Percentiles rank a stretch among this genome's conserved stretches.
phyloP scores from a whole-genome alignment of 2,329 filamentous ascomycete species.

The Coniella lustricola region DNA sequence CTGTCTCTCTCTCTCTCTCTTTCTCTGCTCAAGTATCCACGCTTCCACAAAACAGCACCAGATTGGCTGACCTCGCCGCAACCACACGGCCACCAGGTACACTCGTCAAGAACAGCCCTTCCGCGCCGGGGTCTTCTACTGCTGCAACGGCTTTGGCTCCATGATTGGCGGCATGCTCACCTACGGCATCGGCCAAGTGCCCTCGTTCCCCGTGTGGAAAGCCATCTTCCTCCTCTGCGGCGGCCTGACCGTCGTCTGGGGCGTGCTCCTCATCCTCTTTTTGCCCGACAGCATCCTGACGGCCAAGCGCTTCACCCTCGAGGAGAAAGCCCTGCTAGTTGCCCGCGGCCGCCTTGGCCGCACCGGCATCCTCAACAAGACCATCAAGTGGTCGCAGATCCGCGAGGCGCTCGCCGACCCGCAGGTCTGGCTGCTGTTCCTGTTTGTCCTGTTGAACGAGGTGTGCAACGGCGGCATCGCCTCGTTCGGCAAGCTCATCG shows the following conservation, averaged over 20 bases:
- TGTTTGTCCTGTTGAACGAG: slow-evolving; percentile 45
- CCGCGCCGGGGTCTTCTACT: slow-evolving; percentile 37
- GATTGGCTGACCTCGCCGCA: not conserved
- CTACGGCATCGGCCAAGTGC: slow-evolving; percentile 34
- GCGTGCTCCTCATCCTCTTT: slow-evolving; percentile 30
- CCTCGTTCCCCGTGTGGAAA: slow-evolving; percentile 35
- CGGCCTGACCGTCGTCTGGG: slow-evolving; percentile 35
- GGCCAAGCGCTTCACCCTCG: slow-evolving; percentile 32
- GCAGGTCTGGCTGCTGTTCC: slow-evolving; percentile 37
- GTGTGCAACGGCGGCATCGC: slow-evolving; percentile 45
- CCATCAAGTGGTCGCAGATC: slow-evolving; percentile 41
- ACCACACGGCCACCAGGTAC: slow-evolving; percentile 26
- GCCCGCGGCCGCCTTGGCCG: slow-evolving; percentile 29
- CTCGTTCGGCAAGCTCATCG: slow-evolving; percentile 49
- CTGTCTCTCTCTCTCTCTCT: not conserved
- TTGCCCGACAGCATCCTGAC: slow-evolving; percentile 37
- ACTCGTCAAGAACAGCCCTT: slow-evolving; percentile 38
- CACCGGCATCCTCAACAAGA: slow-evolving; percentile 39
- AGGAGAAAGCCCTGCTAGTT: slow-evolving; percentile 37
- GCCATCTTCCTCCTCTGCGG: slow-evolving; percentile 39
- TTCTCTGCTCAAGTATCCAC: not conserved
- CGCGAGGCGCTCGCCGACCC: slow-evolving; percentile 37
- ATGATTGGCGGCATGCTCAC: slow-evolving; percentile 30
- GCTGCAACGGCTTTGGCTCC: slow-evolving; percentile 31
- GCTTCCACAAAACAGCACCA: not conserved